Percentiles rank a stretch among this genome's conserved stretches.
phyloP scores from a whole-genome alignment of 768 basidiomycete species.

The Psilocybe sp. region DNA sequence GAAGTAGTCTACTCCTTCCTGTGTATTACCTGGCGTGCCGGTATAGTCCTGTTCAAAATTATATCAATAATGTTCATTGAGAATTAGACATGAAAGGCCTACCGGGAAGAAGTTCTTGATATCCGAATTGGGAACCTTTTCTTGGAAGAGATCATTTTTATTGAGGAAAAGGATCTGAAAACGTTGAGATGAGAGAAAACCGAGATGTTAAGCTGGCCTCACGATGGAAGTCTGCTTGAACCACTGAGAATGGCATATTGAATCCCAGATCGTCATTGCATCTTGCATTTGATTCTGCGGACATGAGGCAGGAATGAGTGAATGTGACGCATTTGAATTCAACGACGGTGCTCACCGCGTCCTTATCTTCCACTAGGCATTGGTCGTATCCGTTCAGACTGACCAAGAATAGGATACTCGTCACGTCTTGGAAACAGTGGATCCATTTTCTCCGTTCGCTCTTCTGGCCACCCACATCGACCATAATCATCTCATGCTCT shows the following conservation, averaged over 20 bases:
- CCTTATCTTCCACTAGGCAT: slow-evolving; percentile 89
- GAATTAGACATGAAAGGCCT: slow-evolving; percentile 20
- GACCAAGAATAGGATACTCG: slow-evolving; percentile 88
- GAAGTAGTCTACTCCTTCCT: slow-evolving; percentile 87
- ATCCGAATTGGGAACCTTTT: slow-evolving; percentile 77
- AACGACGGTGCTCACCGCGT: slow-evolving; percentile 56
- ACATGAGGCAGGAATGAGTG: slow-evolving; percentile 5
- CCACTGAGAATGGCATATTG: slow-evolving; percentile 97
- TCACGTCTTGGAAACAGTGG: slow-evolving; percentile 93
- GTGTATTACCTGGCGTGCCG: slow-evolving; percentile 69
- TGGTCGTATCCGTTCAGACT: slow-evolving; percentile 93
- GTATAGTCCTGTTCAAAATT: slow-evolving; percentile 66
- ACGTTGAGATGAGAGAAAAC: not conserved
- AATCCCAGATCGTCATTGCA: slow-evolving; percentile 98
- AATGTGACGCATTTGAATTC: not conserved
- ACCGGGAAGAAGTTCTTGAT: slow-evolving; percentile 91
- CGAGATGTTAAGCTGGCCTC: slow-evolving; percentile 24
- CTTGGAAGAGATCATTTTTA: slow-evolving; percentile 90
- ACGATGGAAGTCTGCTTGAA: slow-evolving; percentile 93
- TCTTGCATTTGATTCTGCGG: slow-evolving; percentile 96
- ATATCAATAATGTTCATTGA: not conserved
- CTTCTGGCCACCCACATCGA: slow-evolving; percentile 93
- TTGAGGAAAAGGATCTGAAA: slow-evolving; percentile 88
- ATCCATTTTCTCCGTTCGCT: slow-evolving; percentile 93
- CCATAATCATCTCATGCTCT: slow-evolving; percentile 87